Base-by-base conservation (phyloP, 2,329 filamentous ascomycete species). In the Zasmidium angulare region DNA sequence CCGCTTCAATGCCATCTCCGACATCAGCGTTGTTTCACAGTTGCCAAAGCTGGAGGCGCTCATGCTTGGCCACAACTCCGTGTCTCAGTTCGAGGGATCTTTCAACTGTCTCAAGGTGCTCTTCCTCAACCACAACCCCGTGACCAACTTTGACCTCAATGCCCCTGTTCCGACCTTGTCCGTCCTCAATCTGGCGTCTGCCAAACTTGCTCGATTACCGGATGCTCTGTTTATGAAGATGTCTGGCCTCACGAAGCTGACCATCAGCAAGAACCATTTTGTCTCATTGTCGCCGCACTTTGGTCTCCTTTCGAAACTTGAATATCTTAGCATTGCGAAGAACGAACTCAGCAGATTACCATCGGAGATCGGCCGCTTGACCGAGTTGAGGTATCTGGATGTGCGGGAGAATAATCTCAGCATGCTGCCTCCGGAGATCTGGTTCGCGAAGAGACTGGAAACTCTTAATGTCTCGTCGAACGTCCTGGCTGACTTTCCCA, bases 391-490 rank as follows among this genome's bases (percentile, higher is more conserved):
- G 55, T 89, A 92, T 63, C 81, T 99, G 46, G 93, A 99, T 72
- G 84, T 98, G 19, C 86, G 93, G 63, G 91, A 95, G 71, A 99
- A 98, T 78, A 99, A 98, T 71, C 84, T 99, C 59, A 89, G 88
- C 65, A 89, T 89, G 69, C 80, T 99, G 29, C 95, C 95, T 1
- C 86, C 90, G 71, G 95, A 99, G 71, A 83, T 99, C n/a, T 99
- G 95, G 95, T 93, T 91, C 81, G 93, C 93, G 53, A 88, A 89
- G 68, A 92, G 89, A 71, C 77, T 99, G 56, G 93, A 98, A 75
- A 93, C 89, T 0, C 83, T 99, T 60, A 99, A 99, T 68, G 88
- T 96, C 12, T 98, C 93, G 0, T 97, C 95, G 11, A 99, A 99
- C 68, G 88, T 98, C 6, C 81, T 99, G 20, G 89, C 93, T 53